A percentile compares a stretch with the other conserved stretches of the same genome.
phyloP scores from a whole-genome alignment of 306 rosid genomes.

The Glycine soja region DNA sequence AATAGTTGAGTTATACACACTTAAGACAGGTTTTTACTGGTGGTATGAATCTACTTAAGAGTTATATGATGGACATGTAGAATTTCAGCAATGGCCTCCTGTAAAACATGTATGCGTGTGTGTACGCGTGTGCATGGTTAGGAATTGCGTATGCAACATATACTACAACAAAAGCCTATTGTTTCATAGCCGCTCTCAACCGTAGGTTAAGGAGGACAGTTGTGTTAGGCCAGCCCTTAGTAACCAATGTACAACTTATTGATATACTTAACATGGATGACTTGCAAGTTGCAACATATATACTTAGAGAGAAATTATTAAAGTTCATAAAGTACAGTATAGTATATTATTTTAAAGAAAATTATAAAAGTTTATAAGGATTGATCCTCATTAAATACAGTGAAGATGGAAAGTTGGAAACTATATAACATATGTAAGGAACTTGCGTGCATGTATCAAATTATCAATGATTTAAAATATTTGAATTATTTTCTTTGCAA shows the following conservation, averaged over 20 bases:
- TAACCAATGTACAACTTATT: too few relatives aligned
- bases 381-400: not conserved
- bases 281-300: not conserved
- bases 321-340: too few relatives aligned
- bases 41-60: not conserved
- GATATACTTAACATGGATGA: not conserved
- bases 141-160: slow-evolving; percentile 2
- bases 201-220: too few relatives aligned
- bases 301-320: too few relatives aligned
- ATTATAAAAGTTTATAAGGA: not conserved
- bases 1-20: not conserved
- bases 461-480: not conserved
- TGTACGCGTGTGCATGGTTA: not conserved
- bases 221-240: too few relatives aligned
- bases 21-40: not conserved
- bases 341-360: not conserved
- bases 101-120: slow-evolving; percentile 5
- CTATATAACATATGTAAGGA: not conserved
- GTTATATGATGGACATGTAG: not conserved
- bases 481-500: not conserved
- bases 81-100: slow-evolving; percentile 7
- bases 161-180: not conserved
- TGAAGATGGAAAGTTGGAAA: not conserved
- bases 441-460: not conserved
- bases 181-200: too few relatives aligned